Evolutionary conservation across 345 rosid species (phyloP), one percentile per base, ranked within the genome.

Genomic region (Eutrema heterophyllum): DNA sequence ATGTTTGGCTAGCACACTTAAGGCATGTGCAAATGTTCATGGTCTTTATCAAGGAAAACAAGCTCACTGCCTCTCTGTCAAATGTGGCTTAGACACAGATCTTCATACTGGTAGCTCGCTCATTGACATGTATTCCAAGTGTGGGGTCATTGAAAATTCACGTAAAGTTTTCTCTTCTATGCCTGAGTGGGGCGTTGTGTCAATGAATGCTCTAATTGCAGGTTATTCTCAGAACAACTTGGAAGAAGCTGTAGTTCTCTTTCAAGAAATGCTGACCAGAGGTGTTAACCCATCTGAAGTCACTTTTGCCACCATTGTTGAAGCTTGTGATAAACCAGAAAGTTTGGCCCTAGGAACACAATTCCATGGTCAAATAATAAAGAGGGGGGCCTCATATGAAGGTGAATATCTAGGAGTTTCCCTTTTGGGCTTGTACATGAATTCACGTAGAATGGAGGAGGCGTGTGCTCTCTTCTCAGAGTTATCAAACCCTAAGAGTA

Each of bases 91-190:
- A 68, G 95, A 89, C 76, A 88, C 81, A 30, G 85, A 90, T 74
- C 86, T 91, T 18, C 93, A 86, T 77, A 61, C 87, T 39, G 98
- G 96, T 78, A 89, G 97, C 82, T 85, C 97, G 46, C 96, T 94
- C 62, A 79, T 94, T 71, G 97, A 87, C 83, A 84, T 89, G 98
- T 91, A 94, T 78, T 83, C 84, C 7, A 93, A 91, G 83, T 84
- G 90, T 74, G 88, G 89, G 54, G 78, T 39, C 68, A 72, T 84
- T 16, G 80, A 62, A 53, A 79, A 82, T 62, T 89, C 91, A 7
- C 81, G 63, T 58, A 71, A 70, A 75, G 76, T 88, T 67, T 75
- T 86, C 67, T 78, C 67, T 72, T 65, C 77, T 73, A 81, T 91
- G 94, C 86, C 94, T 58, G 79, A 72, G 69, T 48, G 81, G 54